A percentile compares a stretch with the other conserved stretches of the same genome.
phyloP scores from a whole-genome alignment of 2,329 filamentous ascomycete species.

The Aspergillus pseudotamarii region DNA sequence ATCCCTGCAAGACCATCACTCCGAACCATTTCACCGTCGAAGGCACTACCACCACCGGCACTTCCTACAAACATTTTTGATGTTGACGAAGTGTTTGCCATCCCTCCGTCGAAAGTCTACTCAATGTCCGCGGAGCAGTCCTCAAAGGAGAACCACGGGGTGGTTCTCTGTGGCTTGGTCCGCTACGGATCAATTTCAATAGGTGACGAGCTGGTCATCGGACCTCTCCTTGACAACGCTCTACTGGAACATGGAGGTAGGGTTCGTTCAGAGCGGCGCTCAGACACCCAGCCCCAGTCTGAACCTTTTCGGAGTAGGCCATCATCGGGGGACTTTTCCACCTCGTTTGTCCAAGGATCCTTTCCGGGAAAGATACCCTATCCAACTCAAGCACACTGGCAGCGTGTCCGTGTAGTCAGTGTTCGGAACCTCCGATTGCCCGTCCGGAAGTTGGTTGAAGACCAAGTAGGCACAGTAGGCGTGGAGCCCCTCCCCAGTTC shows the following conservation, averaged over 20 bases:
- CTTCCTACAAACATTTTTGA: constrained; percentile 74
- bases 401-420: constrained; percentile 77
- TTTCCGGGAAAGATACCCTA: constrained; percentile 49
- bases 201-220: constrained; percentile 76
- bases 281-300: constrained; percentile 24
- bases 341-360: constrained; percentile 32
- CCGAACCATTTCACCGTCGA: constrained; percentile 24
- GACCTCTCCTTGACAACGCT: constrained; percentile 63
- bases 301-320: constrained; percentile 35
- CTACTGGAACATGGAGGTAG: constrained; percentile 56
- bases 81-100: constrained; percentile 84
- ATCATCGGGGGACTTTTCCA: constrained; percentile 36
- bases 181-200: constrained; percentile 77
- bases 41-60: constrained; percentile 36
- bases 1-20: constrained; percentile 54
- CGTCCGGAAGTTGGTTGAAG: constrained; percentile 72
- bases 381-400: constrained; percentile 72
- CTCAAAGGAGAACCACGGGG: constrained; percentile 55
- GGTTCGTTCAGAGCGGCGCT: constrained; percentile 19
- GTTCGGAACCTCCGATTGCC: constrained; percentile 85
- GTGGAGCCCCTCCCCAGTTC: constrained; percentile 53
- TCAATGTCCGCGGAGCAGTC: constrained; percentile 43
- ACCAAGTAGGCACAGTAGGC: constrained; percentile 89
- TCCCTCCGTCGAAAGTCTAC: constrained; percentile 65
- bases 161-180: constrained; percentile 83